Evolutionary conservation across 495 filamentous ascomycete genomes (phyloP).

Genomic region (Pyrenula aspistea): DNA sequence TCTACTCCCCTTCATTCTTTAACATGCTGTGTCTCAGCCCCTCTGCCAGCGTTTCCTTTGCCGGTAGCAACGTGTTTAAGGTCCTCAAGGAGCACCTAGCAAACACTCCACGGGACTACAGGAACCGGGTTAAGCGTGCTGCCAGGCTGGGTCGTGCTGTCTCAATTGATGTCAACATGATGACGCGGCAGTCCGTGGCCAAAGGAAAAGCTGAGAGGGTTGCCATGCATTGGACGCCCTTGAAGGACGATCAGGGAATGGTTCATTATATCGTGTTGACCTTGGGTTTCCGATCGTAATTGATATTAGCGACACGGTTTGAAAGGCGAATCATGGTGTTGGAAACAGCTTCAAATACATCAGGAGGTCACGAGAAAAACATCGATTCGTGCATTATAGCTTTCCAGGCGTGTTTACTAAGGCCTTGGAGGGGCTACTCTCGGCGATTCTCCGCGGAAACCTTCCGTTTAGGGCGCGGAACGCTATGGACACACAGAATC

Average conservation of each 20-base stretch:
- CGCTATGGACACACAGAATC: too few species aligned
- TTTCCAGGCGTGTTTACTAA: too few species aligned
- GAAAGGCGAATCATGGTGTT: neutral
- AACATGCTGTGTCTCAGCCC: slow-evolving; percentile 29
- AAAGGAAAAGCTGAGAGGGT: slow-evolving; percentile 24
- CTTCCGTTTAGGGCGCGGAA: too few species aligned
- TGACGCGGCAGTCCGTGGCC: slow-evolving; percentile 9
- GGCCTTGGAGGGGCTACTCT: too few species aligned
- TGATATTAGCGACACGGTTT: neutral
- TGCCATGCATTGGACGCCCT: slow-evolving; percentile 41
- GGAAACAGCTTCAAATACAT: too few species aligned
- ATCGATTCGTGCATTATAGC: too few species aligned
- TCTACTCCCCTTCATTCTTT: slow-evolving; percentile 23
- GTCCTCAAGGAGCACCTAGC: slow-evolving; percentile 27
- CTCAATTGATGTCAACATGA: slow-evolving; percentile 24
- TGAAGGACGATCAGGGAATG: slow-evolving; percentile 34
- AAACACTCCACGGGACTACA: slow-evolving; percentile 23
- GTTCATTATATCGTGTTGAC: slow-evolving; percentile 34
- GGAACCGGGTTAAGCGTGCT: slow-evolving; percentile 20
- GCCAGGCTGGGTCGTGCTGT: slow-evolving; percentile 27
- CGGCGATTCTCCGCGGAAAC: too few species aligned
- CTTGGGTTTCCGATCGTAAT: slow-evolving; percentile 3
- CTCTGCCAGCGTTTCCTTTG: slow-evolving; percentile 18
- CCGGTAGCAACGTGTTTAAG: slow-evolving; percentile 36
- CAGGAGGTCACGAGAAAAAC: too few species aligned